Percentiles rank a stretch among this genome's conserved stretches.
These are phyloP conservation scores for Gamarada debralockiae DNA, from an alignment of 495 filamentous ascomycete genomes.

Conservation along the genomic window DNA sequence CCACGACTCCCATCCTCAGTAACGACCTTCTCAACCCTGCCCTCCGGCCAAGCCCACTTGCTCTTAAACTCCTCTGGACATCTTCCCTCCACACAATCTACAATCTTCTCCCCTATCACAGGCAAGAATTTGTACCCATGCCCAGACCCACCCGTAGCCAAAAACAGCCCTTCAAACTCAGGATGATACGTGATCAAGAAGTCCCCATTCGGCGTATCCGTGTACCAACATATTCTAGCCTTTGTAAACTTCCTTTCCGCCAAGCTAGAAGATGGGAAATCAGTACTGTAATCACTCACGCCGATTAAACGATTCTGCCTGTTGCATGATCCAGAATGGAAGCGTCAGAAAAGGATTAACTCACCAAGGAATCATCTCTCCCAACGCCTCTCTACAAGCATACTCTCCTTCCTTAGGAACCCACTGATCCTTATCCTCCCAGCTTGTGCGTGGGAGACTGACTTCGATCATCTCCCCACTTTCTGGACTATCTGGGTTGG, in stretches of 20 bases:
- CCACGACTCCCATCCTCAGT: slow-evolving; percentile 67
- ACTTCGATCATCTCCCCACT: slow-evolving; percentile 13
- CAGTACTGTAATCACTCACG: too few species aligned
- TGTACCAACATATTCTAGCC: slow-evolving; percentile 88
- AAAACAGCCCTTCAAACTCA: slow-evolving; percentile 58
- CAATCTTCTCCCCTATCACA: slow-evolving; percentile 74
- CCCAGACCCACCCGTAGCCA: slow-evolving; percentile 82
- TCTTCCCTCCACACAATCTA: slow-evolving; percentile 57
- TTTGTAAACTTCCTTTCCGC: slow-evolving; percentile 58
- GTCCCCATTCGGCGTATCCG: slow-evolving; percentile 74
- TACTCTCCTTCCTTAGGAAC: slow-evolving; percentile 58
- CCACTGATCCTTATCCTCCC: slow-evolving; percentile 14
- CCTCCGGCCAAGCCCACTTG: slow-evolving; percentile 65
- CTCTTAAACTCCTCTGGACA: slow-evolving; percentile 52
- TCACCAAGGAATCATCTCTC: slow-evolving; percentile 51
- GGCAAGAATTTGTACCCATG: slow-evolving; percentile 91
- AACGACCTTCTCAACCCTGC: slow-evolving; percentile 33
- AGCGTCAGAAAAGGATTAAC: too few species aligned
- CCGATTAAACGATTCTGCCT: too few species aligned
- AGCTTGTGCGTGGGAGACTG: slow-evolving; percentile 17
- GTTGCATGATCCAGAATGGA: too few species aligned
- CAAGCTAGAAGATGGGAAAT: slow-evolving; percentile 30
- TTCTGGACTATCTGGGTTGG: slow-evolving; percentile 28
- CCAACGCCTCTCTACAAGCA: slow-evolving; percentile 57
- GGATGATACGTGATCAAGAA: slow-evolving; percentile 82